These are phyloP conservation scores for Malus fusca DNA, from an alignment of 306 rosid genomes.

Conservation along the genomic window DNA sequence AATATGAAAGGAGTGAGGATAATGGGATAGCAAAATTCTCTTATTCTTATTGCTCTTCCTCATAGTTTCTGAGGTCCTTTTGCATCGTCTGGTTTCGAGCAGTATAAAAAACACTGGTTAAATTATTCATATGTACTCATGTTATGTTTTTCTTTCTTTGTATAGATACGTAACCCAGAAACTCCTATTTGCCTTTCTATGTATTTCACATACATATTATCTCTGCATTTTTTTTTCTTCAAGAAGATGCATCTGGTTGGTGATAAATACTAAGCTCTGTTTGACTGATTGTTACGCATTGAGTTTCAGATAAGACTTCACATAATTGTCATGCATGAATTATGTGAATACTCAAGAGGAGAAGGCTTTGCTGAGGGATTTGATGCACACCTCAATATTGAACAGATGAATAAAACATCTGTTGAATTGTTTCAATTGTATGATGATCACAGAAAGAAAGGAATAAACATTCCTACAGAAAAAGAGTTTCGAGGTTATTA, in stretches of 20 bases:
- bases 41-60: background rate
- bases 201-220: background rate
- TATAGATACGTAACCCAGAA: background rate
- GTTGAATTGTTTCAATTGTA: slow-evolving; percentile 93
- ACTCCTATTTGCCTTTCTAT: background rate
- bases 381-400: slow-evolving; percentile 98
- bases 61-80: background rate
- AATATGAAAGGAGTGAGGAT: too few relatives aligned
- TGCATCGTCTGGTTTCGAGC: background rate
- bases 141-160: background rate
- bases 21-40: background rate
- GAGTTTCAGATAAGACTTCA: slow-evolving; percentile 82
- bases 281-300: slow-evolving; percentile 21
- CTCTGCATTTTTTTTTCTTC: background rate
- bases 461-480: slow-evolving; percentile 60
- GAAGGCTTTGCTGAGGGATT: slow-evolving; percentile 98
- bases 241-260: slow-evolving; percentile 14
- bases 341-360: slow-evolving; percentile 93
- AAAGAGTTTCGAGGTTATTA: slow-evolving; percentile 95
- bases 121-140: background rate
- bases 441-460: slow-evolving; percentile 97
- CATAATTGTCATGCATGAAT: slow-evolving; percentile 90
- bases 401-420: slow-evolving; percentile 98
- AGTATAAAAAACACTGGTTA: background rate
- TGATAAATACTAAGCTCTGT: slow-evolving; percentile 9